These are phyloP conservation scores for Hymenoscyphus occultus DNA, from an alignment of 2,329 filamentous ascomycete species.

Conservation along the genomic window DNA sequence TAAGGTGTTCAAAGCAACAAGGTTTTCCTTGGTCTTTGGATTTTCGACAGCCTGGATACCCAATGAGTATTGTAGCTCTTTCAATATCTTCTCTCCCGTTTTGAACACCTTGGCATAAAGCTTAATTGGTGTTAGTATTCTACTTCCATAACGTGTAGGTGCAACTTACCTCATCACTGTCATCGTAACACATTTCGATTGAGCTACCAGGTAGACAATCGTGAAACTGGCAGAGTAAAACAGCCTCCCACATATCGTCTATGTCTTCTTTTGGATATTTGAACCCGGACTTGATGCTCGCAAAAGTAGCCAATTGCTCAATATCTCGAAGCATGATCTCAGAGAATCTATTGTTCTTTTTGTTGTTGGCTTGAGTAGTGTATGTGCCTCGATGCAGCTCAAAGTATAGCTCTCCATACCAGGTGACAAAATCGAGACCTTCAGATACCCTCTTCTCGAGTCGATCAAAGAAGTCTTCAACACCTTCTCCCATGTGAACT, in stretches of 20 bases:
- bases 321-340: slow-evolving; percentile 85
- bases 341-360: slow-evolving; percentile 83
- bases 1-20: slow-evolving; percentile 76
- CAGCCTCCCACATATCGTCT: slow-evolving; percentile 91
- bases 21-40: slow-evolving; percentile 43
- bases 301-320: slow-evolving; percentile 82
- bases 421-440: slow-evolving; percentile 74
- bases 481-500: slow-evolving; percentile 82
- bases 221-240: slow-evolving; percentile 93
- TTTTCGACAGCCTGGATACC: slow-evolving; percentile 53
- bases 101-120: slow-evolving; percentile 81
- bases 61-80: slow-evolving; percentile 66
- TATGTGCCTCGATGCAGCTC: slow-evolving; percentile 96
- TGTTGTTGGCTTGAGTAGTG: slow-evolving; percentile 96
- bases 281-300: slow-evolving; percentile 70
- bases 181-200: slow-evolving; percentile 98
- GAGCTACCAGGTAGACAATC: slow-evolving; percentile 93
- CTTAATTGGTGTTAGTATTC: slow-evolving; percentile 40
- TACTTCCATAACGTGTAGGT: background rate
- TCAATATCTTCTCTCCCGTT: slow-evolving; percentile 68
- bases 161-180: slow-evolving; percentile 70
- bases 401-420: slow-evolving; percentile 98
- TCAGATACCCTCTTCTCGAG: slow-evolving; percentile 70
- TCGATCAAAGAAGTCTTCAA: slow-evolving; percentile 89
- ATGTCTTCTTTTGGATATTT: slow-evolving; percentile 93